phyloP scores from a whole-genome alignment of 805 yeast genomes.

The Helenozyma baotianmanensis region DNA sequence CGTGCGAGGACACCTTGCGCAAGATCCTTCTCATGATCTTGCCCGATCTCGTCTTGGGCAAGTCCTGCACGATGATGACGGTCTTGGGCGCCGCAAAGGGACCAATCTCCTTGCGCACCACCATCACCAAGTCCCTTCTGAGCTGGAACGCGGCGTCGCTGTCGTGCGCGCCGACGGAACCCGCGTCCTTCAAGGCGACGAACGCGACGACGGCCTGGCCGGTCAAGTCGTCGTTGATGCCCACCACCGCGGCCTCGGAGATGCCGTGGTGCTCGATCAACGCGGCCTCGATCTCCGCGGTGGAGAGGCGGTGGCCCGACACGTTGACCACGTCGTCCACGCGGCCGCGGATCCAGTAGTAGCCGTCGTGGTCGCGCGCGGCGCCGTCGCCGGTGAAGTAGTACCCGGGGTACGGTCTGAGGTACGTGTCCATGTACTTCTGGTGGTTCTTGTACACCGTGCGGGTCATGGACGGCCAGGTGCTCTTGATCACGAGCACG shows the following conservation, averaged over 20 bases:
- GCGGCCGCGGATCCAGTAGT: conserved; percentile 81
- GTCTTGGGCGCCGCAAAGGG: conserved; percentile 84
- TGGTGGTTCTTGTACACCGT: conserved; percentile 74
- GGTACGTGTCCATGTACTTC: conserved; percentile 74
- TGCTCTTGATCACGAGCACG: conserved; percentile 62
- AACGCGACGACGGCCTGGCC: conserved; percentile 85
- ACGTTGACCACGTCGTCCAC: conserved; percentile 88
- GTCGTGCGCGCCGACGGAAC: conserved; percentile 23
- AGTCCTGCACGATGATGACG: conserved; percentile 66
- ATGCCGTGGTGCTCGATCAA: conserved; percentile 66
- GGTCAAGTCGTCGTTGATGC: conserved; percentile 76
- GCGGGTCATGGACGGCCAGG: conserved; percentile 88
- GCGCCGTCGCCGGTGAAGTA: conserved; percentile 92
- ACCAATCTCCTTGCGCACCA: conserved; percentile 76
- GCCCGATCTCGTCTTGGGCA: conserved; percentile 84
- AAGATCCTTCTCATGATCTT: conserved; percentile 84
- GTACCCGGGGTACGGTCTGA: conserved; percentile 75
- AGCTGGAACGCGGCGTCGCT: conserved; percentile 41
- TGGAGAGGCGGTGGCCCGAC: conserved; percentile 82
- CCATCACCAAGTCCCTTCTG: conserved; percentile 60
- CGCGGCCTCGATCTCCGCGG: conserved; percentile 85
- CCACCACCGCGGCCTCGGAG: conserved; percentile 80
- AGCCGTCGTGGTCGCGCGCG: conserved; percentile 79
- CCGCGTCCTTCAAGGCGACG: conserved; percentile 61
- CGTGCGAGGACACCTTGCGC: conserved; percentile 70